phyloP scores from a whole-genome alignment of 2,329 filamentous ascomycete species.

The Ilyonectria mors-panacis region DNA sequence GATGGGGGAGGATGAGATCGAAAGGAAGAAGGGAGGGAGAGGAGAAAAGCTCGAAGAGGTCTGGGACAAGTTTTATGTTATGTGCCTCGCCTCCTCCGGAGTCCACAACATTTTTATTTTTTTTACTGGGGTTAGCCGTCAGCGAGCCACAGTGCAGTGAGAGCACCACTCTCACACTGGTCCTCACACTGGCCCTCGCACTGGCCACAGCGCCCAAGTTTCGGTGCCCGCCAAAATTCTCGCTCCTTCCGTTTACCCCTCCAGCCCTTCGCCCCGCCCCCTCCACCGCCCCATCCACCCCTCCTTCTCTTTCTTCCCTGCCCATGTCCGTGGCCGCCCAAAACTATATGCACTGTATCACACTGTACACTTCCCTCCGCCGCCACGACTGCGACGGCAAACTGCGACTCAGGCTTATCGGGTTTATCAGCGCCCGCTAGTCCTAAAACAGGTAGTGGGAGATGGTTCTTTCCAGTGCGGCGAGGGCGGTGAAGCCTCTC shows the following conservation, averaged over 20 bases:
- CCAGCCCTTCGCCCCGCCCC: slow-evolving; percentile 30
- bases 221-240: slow-evolving; percentile 40
- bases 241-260: slow-evolving; percentile 37
- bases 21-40: slow-evolving; percentile 50
- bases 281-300: slow-evolving; percentile 44
- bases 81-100: slow-evolving; percentile 42
- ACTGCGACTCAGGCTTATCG: slow-evolving; percentile 53
- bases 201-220: slow-evolving; percentile 21
- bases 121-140: slow-evolving; percentile 32
- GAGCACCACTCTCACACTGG: slow-evolving; percentile 13
- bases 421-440: slow-evolving; percentile 48
- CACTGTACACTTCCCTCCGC: neutral
- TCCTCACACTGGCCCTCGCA: neutral
- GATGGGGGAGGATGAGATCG: slow-evolving; percentile 53
- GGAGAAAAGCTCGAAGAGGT: slow-evolving; percentile 50
- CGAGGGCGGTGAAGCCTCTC: slow-evolving; percentile 48
- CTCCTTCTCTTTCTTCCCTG: slow-evolving; percentile 40
- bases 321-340: slow-evolving; percentile 20
- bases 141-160: slow-evolving; percentile 29
- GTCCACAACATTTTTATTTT: slow-evolving; percentile 52
- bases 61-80: slow-evolving; percentile 54
- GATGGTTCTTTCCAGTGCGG: neutral
- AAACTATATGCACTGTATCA: slow-evolving; percentile 22
- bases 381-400: slow-evolving; percentile 15
- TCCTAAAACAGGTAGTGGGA: slow-evolving; percentile 32